A percentile compares a stretch with the other conserved stretches of the same genome.
phyloP scores from a whole-genome alignment of 1,139 yeast species.

The Meyerozyma smithsonii region DNA sequence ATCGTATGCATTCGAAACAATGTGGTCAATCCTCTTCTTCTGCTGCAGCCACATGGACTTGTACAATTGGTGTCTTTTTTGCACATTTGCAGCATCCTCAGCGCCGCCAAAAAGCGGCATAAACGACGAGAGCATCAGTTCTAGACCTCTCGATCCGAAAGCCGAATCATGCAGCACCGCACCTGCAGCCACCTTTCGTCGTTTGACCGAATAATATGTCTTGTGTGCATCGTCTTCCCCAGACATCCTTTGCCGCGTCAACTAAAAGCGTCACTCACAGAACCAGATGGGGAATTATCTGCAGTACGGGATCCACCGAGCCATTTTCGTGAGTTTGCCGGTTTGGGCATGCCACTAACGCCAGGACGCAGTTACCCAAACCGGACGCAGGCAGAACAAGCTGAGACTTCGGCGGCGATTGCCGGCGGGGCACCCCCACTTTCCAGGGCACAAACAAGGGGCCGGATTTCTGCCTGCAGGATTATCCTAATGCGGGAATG shows the following conservation, averaged over 20 bases:
- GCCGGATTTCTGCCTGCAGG: too few species aligned
- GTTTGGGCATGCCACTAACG: too few species aligned
- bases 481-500: neutral
- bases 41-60: constrained; percentile 36
- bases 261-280: neutral
- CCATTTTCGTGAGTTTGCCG: too few species aligned
- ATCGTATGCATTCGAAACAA: constrained; percentile 35
- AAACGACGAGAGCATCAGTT: constrained; percentile 19
- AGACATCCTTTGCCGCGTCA: neutral
- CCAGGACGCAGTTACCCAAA: too few species aligned
- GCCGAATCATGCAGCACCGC: neutral
- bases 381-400: too few species aligned
- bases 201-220: neutral
- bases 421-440: too few species aligned
- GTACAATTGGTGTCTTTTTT: constrained; percentile 36
- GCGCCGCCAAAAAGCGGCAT: constrained; percentile 31
- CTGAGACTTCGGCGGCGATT: too few species aligned
- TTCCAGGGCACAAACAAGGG: too few species aligned
- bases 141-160: too few species aligned
- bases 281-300: too few species aligned
- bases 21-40: constrained; percentile 27
- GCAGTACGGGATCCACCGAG: too few species aligned
- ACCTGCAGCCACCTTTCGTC: neutral
- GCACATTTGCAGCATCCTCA: constrained; percentile 33
- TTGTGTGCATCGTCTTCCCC: constrained; percentile 1